Base-by-base conservation (phyloP, 768 basidiomycete genomes). In the Pilatotrama ljubarskyi region DNA sequence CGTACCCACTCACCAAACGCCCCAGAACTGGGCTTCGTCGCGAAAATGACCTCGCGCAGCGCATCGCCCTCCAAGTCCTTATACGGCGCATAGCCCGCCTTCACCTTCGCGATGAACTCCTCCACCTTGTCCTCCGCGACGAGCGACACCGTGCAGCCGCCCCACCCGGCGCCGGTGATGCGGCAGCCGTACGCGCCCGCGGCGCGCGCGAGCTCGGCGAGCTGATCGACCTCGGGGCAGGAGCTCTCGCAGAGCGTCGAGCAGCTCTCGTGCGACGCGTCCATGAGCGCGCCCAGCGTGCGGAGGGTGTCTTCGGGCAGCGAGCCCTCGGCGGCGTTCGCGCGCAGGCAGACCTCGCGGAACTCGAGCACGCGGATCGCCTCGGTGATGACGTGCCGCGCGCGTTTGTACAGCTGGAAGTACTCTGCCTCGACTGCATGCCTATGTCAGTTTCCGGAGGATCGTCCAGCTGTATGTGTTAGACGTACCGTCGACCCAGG, bases 161-260 rank as follows among this genome's bases (percentile, higher is more conserved):
- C 94, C 93, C 93, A 96, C 3, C 92, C 93, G 0, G 93, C 93
- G 26, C 91, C 91, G 18, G 94, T 95, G n/a, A 94, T 77, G 24
- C 93, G 82, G 64, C 86, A 87, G 6, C 93, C 94, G 64, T 85
- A 82, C 4, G 92, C 91, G 15, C 93, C 93, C 1, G 87, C 84
- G 17, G 82, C 76, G 49, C 80, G 75, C 9, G 90, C 88, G 20
- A 95, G 73, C 40, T 65, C 69, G 2, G 84, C 84, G 9, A 95
- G 79, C 66, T 84, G 74, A 69, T 96, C 84, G 17, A 95, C 74
- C 74, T 95, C 91, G 1, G 84, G 80, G 68, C 89, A 90, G 8
- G 90, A 90, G 74, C 90, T 93, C 61, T 95, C 86, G 68, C 81
- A 95, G 9, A 88, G 71, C 42, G 79, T 71, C 35, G 82, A 67